Base-by-base conservation (phyloP, 1,284 basidiomycete genomes). In the Neolentinus lepideus region DNA sequence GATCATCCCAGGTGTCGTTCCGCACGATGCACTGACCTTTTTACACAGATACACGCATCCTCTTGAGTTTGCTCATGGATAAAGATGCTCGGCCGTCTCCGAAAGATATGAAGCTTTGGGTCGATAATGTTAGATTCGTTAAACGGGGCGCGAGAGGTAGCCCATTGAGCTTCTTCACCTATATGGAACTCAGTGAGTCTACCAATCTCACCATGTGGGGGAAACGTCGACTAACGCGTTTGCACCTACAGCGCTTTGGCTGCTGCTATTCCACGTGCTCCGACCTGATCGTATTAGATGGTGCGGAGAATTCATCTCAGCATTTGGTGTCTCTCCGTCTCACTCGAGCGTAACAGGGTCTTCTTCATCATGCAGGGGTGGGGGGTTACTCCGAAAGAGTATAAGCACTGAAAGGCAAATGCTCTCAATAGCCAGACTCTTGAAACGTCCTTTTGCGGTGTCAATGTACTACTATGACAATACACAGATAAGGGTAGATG, bases 101-200 rank as follows among this genome's bases (percentile, higher is more conserved):
- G 1, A 74, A 76, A 45, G 78, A 83, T 60, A 84, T 83, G 81
- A 81, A 82, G 61, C 71, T 83, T 9, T 85, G 83, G 83, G 83
- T 85, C 36, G 81, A 85, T 63, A 68, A 75, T 36, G 69, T 84
- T 38, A 72, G 77, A n/a, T 83, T 77, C 67, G 63, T 84, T 64
- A 85, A 85, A 67, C 71, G 73, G 11, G 75, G 75, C 35, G 79
- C 80, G 1, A 72, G 71, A 0, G 80, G 79, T 8, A 80, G 81
- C 22, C 76, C 77, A 6, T 70, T 85, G 6, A 76, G 77, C 21
- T 84, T 84, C 70, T 84, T 85, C 71, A 84, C 82, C 2, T 85
- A 85, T 65, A 76, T 77, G 69, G 83, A 84, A 60, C 73, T 84
- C 29, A 75, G 77, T 78, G 56, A 57, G 75, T 72, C 9, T 8